Evolutionary conservation across 352 stramenopile genomes (phyloP).

Genomic region (Globisporangium rhizosaccharum): DNA sequence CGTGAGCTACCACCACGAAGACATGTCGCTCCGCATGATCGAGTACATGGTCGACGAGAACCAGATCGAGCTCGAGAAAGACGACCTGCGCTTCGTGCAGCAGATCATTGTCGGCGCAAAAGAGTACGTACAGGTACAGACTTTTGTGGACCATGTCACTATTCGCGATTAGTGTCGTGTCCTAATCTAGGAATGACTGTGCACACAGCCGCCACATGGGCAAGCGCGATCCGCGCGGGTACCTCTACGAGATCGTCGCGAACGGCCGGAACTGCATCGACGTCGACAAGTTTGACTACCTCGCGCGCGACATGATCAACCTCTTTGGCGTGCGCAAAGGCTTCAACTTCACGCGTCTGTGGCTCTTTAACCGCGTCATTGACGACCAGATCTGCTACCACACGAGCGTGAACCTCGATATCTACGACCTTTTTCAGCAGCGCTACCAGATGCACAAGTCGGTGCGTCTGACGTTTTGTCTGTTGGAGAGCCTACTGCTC

Average conservation of each 20-base stretch:
- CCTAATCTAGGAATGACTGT: too few species aligned
- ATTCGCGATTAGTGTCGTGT: too few species aligned
- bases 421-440: constrained; percentile 89
- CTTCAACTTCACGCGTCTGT: constrained; percentile 73
- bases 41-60: constrained; percentile 80
- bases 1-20: constrained; percentile 67
- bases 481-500: neutral
- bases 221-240: constrained; percentile 35
- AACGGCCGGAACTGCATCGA: constrained; percentile 90
- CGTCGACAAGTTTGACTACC: constrained; percentile 92
- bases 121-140: constrained; percentile 23
- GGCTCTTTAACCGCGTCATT: constrained; percentile 84
- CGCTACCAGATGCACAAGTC: constrained; percentile 80
- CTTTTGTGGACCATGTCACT: neutral
- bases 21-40: constrained; percentile 79
- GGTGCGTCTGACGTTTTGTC: neutral
- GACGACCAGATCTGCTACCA: constrained; percentile 88
- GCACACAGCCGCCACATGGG: constrained; percentile 34
- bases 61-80: constrained; percentile 62
- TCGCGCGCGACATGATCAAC: constrained; percentile 84
- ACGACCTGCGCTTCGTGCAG: constrained; percentile 74
- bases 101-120: constrained; percentile 79
- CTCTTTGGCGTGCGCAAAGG: constrained; percentile 75
- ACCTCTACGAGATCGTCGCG: constrained; percentile 89
- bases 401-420: constrained; percentile 79